Percentiles rank a stretch among this genome's conserved stretches.
phyloP scores from a whole-genome alignment of 176 grass and related monocot genomes.

The Avena insularis region DNA sequence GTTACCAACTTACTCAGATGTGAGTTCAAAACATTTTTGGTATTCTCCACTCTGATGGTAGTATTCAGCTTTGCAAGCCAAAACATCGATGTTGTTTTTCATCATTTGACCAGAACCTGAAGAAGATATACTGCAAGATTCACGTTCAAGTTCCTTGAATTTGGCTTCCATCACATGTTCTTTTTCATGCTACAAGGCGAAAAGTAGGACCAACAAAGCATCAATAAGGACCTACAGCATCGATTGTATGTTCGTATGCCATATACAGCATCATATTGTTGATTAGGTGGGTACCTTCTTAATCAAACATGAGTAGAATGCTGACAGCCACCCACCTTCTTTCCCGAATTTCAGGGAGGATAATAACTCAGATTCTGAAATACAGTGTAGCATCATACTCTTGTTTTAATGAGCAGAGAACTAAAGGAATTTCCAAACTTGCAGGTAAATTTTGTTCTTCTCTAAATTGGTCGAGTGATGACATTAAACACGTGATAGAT shows the following conservation, averaged over 20 bases:
- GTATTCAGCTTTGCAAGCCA: constrained; percentile 93
- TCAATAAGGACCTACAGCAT: not conserved
- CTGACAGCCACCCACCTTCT: constrained; percentile 88
- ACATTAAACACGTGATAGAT: constrained; percentile 12
- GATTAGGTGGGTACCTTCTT: constrained; percentile 68
- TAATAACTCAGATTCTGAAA: constrained; percentile 86
- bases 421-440: constrained; percentile 3
- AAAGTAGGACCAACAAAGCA: constrained; percentile 38
- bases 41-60: constrained; percentile 92
- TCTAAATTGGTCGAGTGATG: constrained; percentile 28
- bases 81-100: constrained; percentile 86
- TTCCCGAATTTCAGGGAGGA: constrained; percentile 83
- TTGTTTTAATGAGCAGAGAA: constrained; percentile 33
- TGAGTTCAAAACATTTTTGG: constrained; percentile 92
- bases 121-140: constrained; percentile 63
- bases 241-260: not conserved
- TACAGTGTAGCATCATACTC: constrained; percentile 14
- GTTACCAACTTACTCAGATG: constrained; percentile 75
- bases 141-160: constrained; percentile 90
- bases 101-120: constrained; percentile 64
- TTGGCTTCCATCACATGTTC: constrained; percentile 85
- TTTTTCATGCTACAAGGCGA: constrained; percentile 81
- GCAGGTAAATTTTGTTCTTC: constrained; percentile 15
- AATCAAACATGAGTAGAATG: constrained; percentile 92
- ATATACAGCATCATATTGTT: constrained; percentile 24